Base-by-base conservation (phyloP, 768 basidiomycete species). In the Boletus pseudopeckii region DNA sequence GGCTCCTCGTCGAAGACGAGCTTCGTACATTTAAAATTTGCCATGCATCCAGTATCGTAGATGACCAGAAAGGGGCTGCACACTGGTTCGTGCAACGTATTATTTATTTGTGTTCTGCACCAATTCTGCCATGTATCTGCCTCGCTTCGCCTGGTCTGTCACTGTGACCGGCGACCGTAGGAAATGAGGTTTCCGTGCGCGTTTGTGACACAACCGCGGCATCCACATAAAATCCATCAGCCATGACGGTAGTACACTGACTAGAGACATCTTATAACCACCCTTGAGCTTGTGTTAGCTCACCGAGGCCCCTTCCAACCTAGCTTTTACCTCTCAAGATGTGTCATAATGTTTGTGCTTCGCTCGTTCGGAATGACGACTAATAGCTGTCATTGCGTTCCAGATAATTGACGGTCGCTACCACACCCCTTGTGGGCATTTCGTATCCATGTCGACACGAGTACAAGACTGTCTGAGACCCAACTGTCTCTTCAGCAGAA, bases 391-490 rank as follows among this genome's bases (percentile, higher is more conserved):
- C 36, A 34, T 48, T 26, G 44, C 32, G 30, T 42, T 54, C 34
- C 60, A 90, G 88, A 77, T 90, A 58, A 83, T 88, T 55, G 88
- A 90, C 66, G 88, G 88, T 51, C 82, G 86, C 59, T 87, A 76
- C 69, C 80, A 88, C 72, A 81, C 82, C 15, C 67, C 71, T 49
- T 90, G 88, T 69, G 79, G 81, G 9, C 87, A 90, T 68, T 90
- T 90, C 68, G 72, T 82, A 54, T 79, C 81, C 49, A 85, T 90
- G 81, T 80, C 84, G 41, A 87, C 87, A 18, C 79, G 76, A 51
- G 69, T 78, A 45, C 80, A 86, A 62, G 88, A 90, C 64, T 90
- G 88, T 60, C 67, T 81, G 43, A 74, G 74, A 55, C 64, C 73
- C 4, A 80, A 84, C 59, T 90, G 88, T 69, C 68, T 88, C 58